These are phyloP conservation scores for Fraxinus sp. DNA, from an alignment of 305 asterid species.

Conservation along the genomic window DNA sequence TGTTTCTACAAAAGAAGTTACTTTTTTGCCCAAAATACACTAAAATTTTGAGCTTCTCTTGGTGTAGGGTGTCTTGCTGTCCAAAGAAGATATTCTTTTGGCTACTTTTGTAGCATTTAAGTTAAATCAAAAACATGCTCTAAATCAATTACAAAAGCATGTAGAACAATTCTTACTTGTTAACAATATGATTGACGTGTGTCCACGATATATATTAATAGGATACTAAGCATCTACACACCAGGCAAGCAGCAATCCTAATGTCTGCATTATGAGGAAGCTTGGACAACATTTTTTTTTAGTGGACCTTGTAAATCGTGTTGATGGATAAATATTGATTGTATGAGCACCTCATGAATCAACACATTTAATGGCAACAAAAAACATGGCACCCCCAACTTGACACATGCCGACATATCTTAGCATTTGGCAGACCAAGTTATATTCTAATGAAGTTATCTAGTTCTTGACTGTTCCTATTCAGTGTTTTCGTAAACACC, in stretches of 20 bases:
- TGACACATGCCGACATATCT: neutral
- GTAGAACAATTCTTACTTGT: neutral
- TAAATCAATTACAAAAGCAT: constrained; percentile 8
- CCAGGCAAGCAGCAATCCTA: neutral
- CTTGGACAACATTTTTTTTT: neutral
- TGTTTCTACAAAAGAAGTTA: neutral
- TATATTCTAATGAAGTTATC: neutral
- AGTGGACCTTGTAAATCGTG: neutral
- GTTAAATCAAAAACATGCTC: neutral
- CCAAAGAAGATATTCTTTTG: neutral
- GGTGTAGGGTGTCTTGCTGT: neutral
- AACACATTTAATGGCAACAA: neutral
- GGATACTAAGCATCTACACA: neutral
- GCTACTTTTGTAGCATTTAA: neutral
- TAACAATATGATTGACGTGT: neutral
- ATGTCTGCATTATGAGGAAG: neutral
- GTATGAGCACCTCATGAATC: neutral
- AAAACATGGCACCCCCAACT: neutral
- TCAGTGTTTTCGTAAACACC: neutral
- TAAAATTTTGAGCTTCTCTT: neutral
- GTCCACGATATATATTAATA: neutral
- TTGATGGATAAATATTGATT: neutral
- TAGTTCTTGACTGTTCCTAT: neutral
- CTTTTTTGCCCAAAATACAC: neutral
- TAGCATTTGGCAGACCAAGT: neutral